These are phyloP conservation scores for Crinitomyces ghanaensis DNA, from an alignment of 805 yeast genomes.

Conservation along the genomic window DNA sequence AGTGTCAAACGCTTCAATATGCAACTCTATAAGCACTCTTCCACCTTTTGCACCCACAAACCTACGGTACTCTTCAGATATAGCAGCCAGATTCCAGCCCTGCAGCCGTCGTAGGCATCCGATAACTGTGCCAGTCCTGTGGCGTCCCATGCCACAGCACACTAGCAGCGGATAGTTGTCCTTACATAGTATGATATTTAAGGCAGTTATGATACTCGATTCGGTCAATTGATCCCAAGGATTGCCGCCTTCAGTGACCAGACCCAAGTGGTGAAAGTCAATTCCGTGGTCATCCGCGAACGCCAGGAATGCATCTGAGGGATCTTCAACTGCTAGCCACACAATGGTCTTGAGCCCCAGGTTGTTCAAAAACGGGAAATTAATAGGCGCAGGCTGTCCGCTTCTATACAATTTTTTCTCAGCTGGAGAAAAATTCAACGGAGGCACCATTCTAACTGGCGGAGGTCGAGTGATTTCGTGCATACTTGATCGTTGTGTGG, in stretches of 20 bases:
- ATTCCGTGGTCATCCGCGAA: slow-evolving; percentile 68
- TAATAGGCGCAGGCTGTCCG: slow-evolving; percentile 92
- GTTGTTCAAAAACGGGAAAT: slow-evolving; percentile 72
- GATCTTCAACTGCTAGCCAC: slow-evolving; percentile 95
- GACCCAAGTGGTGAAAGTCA: slow-evolving; percentile 70
- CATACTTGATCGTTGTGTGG: too few species aligned
- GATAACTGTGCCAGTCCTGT: slow-evolving; percentile 91
- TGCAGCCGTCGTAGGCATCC: slow-evolving; percentile 88
- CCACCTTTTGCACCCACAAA: slow-evolving; percentile 93
- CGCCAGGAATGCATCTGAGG: slow-evolving; percentile 74
- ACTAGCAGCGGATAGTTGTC: slow-evolving; percentile 77
- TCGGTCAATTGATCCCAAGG: slow-evolving; percentile 97
- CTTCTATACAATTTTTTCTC: slow-evolving; percentile 77
- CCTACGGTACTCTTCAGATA: slow-evolving; percentile 86
- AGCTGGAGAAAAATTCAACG: slow-evolving; percentile 90
- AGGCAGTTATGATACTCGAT: slow-evolving; percentile 63
- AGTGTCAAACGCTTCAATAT: slow-evolving; percentile 64
- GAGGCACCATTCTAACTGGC: slow-evolving; percentile 49
- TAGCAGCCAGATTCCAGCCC: slow-evolving; percentile 97
- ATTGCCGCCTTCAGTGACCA: slow-evolving; percentile 70
- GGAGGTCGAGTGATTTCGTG: slow-evolving; percentile 13
- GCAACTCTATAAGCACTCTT: slow-evolving; percentile 77
- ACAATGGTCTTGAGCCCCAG: slow-evolving; percentile 67
- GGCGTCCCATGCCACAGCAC: slow-evolving; percentile 98
- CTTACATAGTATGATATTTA: slow-evolving; percentile 60